Conservation (phyloP, 169 alveolate genomes). For the Cystoisospora suis region DNA sequence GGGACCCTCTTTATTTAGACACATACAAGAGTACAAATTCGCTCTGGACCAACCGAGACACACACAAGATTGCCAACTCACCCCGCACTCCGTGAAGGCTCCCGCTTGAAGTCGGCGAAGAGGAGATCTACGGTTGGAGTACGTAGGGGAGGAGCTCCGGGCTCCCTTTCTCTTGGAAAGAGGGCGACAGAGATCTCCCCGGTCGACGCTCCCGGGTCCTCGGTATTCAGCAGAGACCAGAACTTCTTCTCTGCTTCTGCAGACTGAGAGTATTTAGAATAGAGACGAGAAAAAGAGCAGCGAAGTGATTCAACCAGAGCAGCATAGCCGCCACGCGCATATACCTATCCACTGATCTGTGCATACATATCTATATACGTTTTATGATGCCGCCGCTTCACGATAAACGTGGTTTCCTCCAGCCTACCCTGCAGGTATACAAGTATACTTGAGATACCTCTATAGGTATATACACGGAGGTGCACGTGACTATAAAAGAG, state of each 20-base stretch:
- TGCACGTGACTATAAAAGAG: neutral
- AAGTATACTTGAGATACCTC: neutral
- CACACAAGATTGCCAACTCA: no score
- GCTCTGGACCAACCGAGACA: no score
- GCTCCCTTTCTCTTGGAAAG: neutral
- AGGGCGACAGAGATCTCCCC: constrained; percentile 4
- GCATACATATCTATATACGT: neutral
- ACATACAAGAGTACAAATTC: no score
- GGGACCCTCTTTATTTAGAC: no score
- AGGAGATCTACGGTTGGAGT: no score
- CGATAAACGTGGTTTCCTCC: neutral
- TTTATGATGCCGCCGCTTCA: neutral
- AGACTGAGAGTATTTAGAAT: neutral
- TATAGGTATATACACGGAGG: neutral
- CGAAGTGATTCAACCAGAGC: neutral
- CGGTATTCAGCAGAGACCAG: constrained; percentile 20
- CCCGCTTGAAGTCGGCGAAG: no score
- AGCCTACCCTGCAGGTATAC: neutral
- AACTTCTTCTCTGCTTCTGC: neutral
- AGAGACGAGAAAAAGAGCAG: neutral
- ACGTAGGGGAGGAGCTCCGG: no score
- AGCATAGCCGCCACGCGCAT: neutral
- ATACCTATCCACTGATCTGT: neutral
- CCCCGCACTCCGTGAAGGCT: no score
- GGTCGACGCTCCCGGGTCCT: constrained; percentile 19